Percentiles rank a stretch among this genome's conserved stretches.
Conservation (phyloP, 2,329 filamentous ascomycete species). For the Penicillium sp. region DNA sequence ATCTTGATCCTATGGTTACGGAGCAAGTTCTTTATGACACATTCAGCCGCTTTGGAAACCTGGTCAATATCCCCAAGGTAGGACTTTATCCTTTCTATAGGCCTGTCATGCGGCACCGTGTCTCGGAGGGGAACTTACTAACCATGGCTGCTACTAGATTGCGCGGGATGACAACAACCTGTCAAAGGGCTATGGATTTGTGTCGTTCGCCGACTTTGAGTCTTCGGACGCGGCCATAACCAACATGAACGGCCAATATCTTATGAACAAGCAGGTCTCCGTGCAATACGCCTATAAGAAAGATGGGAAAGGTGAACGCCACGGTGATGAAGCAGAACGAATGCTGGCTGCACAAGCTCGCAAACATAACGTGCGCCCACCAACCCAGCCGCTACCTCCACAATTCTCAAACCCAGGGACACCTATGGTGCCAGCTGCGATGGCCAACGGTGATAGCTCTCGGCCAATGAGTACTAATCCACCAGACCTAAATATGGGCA, state of each 20-base stretch:
- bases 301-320: conserved; percentile 91
- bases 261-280: conserved; percentile 91
- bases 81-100: conserved; percentile 8
- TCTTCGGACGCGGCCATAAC: conserved; percentile 81
- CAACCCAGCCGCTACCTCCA: conserved; percentile 62
- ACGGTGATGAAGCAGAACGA: conserved; percentile 87
- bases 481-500: conserved; percentile 31
- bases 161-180: conserved; percentile 80
- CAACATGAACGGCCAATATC: conserved; percentile 91
- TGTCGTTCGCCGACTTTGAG: conserved; percentile 87
- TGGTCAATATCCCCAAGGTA: conserved; percentile 79
- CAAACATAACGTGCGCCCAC: conserved; percentile 82
- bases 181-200: conserved; percentile 92
- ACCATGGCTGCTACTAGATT: too few species aligned
- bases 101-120: too few species aligned
- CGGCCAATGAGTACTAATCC: conserved; percentile 27
- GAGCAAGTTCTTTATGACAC: conserved; percentile 94
- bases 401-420: conserved; percentile 54
- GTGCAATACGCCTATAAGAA: conserved; percentile 99
- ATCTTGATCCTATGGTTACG: conserved; percentile 86
- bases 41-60: conserved; percentile 80
- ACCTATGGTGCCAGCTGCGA: conserved; percentile 32
- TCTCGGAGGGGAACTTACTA: too few species aligned
- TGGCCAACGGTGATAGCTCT: conserved; percentile 35
- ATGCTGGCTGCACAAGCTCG: conserved; percentile 85